A percentile compares a stretch with the other conserved stretches of the same genome.
These are phyloP conservation scores for Botrytis paeoniae DNA, from an alignment of 2,329 filamentous ascomycete species.

Conservation along the genomic window DNA sequence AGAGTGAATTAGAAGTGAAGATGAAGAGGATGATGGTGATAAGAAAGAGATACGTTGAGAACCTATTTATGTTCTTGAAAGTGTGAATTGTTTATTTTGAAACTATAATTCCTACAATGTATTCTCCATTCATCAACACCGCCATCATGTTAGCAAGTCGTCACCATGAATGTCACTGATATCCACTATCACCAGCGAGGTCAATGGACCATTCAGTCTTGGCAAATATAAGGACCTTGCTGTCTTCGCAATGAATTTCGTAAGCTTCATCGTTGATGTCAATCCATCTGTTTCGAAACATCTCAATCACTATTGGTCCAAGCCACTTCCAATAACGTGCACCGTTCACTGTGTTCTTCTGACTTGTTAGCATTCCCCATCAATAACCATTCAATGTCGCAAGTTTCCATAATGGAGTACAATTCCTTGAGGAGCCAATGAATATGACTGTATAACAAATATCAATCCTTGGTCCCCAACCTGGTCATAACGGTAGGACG, in stretches of 20 bases:
- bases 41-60: not conserved
- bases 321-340: not conserved
- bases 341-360: not conserved
- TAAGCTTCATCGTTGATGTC: slow-evolving; percentile 6
- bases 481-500: not conserved
- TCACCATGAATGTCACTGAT: not conserved
- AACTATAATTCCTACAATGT: not conserved
- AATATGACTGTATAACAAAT: not conserved
- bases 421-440: not conserved
- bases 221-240: not conserved
- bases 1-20: not conserved
- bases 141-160: not conserved
- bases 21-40: not conserved
- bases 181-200: not conserved
- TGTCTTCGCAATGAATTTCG: slow-evolving; percentile 14
- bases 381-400: not conserved
- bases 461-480: not conserved
- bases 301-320: not conserved
- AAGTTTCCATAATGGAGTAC: not conserved
- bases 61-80: slow-evolving; percentile 8
- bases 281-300: not conserved
- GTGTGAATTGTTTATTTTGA: not conserved
- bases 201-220: not conserved
- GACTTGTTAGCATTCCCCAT: not conserved
- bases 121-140: not conserved